Percentiles rank a stretch among this genome's conserved stretches.
Conservation (phyloP, 768 basidiomycete species). For the Russula virescens region DNA sequence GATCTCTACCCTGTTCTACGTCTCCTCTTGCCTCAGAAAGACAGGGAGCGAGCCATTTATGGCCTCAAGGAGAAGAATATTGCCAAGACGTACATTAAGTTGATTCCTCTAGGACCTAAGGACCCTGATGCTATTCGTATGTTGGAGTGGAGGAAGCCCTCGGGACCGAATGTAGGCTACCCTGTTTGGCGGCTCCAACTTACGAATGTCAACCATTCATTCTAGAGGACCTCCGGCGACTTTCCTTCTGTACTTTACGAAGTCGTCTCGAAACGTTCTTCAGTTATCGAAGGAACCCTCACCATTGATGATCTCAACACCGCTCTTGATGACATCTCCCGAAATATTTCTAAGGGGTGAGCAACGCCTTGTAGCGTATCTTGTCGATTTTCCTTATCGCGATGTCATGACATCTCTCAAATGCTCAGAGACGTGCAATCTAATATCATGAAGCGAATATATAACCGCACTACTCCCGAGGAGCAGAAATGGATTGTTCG, state of each 20-base stretch:
- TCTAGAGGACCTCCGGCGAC: slow-evolving; percentile 71
- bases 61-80: slow-evolving; percentile 93
- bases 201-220: background rate
- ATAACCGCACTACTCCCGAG: slow-evolving; percentile 72
- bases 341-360: slow-evolving; percentile 70
- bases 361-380: slow-evolving; percentile 20
- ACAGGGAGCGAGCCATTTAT: slow-evolving; percentile 87
- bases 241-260: slow-evolving; percentile 85
- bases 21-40: slow-evolving; percentile 94
- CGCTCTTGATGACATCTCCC: slow-evolving; percentile 70
- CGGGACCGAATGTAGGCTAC: slow-evolving; percentile 53
- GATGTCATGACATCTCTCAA: background rate
- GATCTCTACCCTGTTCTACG: slow-evolving; percentile 89
- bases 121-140: slow-evolving; percentile 79
- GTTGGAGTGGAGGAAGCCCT: slow-evolving; percentile 86
- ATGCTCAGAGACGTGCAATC: slow-evolving; percentile 63
- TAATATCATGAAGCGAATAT: slow-evolving; percentile 68
- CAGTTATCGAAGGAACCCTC: slow-evolving; percentile 65
- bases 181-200: background rate
- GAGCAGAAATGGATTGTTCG: slow-evolving; percentile 97
- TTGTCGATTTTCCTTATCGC: background rate
- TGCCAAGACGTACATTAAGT: slow-evolving; percentile 86
- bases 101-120: slow-evolving; percentile 75
- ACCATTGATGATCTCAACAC: slow-evolving; percentile 82
- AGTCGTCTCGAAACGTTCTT: slow-evolving; percentile 79